Evolutionary conservation across 495 filamentous ascomycete species (phyloP), one percentile per base, ranked within the genome.

Genomic region (Friedmanniomyces simplex): DNA sequence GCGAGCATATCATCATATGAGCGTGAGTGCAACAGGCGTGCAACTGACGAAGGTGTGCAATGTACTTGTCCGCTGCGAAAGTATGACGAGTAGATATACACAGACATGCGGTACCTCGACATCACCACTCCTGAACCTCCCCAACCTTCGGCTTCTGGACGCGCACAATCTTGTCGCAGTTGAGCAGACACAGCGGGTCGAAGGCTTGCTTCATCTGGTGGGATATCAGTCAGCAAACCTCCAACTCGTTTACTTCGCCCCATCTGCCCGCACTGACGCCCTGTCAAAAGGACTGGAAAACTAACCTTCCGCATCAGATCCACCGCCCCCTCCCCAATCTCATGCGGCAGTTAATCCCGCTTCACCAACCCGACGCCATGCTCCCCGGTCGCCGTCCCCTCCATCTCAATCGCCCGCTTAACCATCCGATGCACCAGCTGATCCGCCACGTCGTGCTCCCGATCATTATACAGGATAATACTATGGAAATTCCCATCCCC

Each of bases 401-500:
- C 87, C 73, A 90, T 80, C 71, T 87, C 84, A 21, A 91, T 79
- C 5, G 87, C 87, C 49, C 85, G 74, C 76, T 89, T 89, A 34
- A 91, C 85, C 88, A 91, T 91, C 24, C 84, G 74, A 63, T 89
- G 84, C 21, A 91, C 86, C 8, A 89, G 68, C n/a, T 75, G 78
- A 66, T 88, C 84, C 2, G 82, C 85, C 32, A 76, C 73, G 58
- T 73, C 72, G 49, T 82, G 74, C 68, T 90, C 81, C 25, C 73
- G 70, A 4, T 85, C 78, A 58, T 82, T 86, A 64, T 87, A 90
- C 24, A 91, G 66, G 26, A 91, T 60, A 50, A 91, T 89, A 2
- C 84, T 78, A 61, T 93, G 87, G 58, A 93, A 91, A 66, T 93
- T 93, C 10, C 87, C 87, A 69, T 91, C 87, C 0, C 87, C 87